These are phyloP conservation scores for Sequoiadendron giganteum DNA, from an alignment of 75 land plant genomes.

Conservation along the genomic window DNA sequence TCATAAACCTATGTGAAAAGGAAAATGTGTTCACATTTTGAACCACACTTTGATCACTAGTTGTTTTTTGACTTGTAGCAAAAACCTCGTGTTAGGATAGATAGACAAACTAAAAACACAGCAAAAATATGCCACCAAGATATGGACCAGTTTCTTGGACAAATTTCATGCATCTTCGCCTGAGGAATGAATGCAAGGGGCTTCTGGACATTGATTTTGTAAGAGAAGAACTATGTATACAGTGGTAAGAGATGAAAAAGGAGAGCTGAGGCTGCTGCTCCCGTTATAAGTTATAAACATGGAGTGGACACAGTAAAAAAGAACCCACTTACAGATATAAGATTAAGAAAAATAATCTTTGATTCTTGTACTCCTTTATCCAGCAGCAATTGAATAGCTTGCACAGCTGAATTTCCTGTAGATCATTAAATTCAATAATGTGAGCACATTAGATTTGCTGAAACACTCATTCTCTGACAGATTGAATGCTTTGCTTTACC, in stretches of 20 bases:
- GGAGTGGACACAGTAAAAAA: neutral
- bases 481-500: neutral
- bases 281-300: neutral
- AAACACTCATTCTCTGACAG: neutral
- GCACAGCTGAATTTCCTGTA: constrained; percentile 83
- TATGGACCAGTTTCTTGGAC: neutral
- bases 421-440: neutral
- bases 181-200: neutral
- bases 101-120: neutral
- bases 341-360: constrained; percentile 90
- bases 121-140: neutral
- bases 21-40: too few relatives aligned
- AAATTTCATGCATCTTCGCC: neutral
- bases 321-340: constrained; percentile 64
- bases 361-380: constrained; percentile 80
- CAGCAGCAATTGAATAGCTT: constrained; percentile 73
- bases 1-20: too few relatives aligned
- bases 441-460: neutral
- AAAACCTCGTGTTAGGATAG: too few relatives aligned
- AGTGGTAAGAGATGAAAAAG: too few relatives aligned
- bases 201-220: neutral
- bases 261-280: too few relatives aligned
- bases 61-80: too few relatives aligned
- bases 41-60: too few relatives aligned
- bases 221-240: too few relatives aligned